Evolutionary conservation across 164 flowering plant species (phyloP).

Genomic region (Cinnamomum chago): DNA sequence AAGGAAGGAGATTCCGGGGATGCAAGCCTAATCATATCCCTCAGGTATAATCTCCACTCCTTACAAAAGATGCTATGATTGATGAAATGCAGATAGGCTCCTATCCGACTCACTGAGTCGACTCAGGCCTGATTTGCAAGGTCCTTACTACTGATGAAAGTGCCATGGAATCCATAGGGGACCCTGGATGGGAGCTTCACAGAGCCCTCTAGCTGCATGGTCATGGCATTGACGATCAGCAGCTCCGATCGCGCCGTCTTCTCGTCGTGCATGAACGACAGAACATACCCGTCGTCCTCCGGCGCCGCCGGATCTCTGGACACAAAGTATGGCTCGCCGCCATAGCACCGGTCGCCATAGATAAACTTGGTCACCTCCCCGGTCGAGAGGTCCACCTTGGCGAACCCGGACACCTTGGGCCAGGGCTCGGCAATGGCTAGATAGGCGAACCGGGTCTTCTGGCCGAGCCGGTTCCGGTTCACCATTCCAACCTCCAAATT

Average conservation of each 20-base stretch:
- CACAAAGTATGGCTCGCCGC: constrained; percentile 85
- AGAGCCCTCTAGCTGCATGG: constrained; percentile 26
- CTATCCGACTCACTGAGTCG: not conserved
- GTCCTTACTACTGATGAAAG: constrained; percentile 54
- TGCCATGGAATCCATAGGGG: constrained; percentile 53
- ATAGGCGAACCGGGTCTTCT: constrained; percentile 69
- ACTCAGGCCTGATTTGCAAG: constrained; percentile 38
- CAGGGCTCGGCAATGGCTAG: constrained; percentile 89
- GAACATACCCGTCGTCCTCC: constrained; percentile 81
- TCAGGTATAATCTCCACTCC: constrained; percentile 23
- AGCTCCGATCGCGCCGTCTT: constrained; percentile 28
- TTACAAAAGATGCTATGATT: not conserved
- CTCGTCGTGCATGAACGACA: constrained; percentile 79
- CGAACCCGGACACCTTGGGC: constrained; percentile 91
- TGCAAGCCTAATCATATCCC: constrained; percentile 26
- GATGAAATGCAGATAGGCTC: not conserved
- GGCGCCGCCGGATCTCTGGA: constrained; percentile 29
- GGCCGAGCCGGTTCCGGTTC: constrained; percentile 63
- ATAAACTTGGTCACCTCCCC: constrained; percentile 58
- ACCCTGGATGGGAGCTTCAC: constrained; percentile 41
- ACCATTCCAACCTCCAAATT: constrained; percentile 97
- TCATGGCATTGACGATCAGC: constrained; percentile 27
- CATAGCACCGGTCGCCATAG: constrained; percentile 55
- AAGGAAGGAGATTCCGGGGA: constrained; percentile 32
- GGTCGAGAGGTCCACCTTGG: constrained; percentile 70